A percentile compares a stretch with the other conserved stretches of the same genome.
These are phyloP conservation scores for Coemansia sp. DNA, from an alignment of 192 early-diverging fungal genomes.

Conservation along the genomic window DNA sequence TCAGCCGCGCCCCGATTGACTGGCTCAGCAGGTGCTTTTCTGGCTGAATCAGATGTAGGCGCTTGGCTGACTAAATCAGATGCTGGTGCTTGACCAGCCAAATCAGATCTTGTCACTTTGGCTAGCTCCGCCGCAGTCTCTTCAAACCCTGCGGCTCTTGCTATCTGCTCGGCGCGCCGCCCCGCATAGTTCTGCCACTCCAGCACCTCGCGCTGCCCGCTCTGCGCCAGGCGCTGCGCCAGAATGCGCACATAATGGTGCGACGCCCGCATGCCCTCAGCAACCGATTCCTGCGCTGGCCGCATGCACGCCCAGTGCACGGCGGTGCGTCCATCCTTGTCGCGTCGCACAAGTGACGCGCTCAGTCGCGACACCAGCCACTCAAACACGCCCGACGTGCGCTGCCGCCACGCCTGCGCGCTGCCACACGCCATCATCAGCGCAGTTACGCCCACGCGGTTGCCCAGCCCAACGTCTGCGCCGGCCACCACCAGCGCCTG, in stretches of 20 bases:
- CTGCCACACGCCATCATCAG: conserved; percentile 39
- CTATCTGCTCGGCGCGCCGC: conserved; percentile 22
- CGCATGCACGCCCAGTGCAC: conserved; percentile 42
- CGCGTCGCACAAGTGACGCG: conserved; percentile 21
- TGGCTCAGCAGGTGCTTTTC: too few species aligned
- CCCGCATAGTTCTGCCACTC: conserved; percentile 37
- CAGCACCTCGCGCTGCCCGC: conserved; percentile 18
- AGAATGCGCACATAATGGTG: conserved; percentile 19
- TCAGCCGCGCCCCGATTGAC: background rate
- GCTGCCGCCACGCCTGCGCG: conserved; percentile 19
- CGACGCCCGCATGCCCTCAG: conserved; percentile 19
- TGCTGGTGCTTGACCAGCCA: too few species aligned
- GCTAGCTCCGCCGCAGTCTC: background rate
- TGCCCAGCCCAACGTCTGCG: conserved; percentile 12
- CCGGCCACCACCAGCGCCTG: conserved; percentile 36
- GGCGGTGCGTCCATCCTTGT: conserved; percentile 37
- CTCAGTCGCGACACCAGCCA: conserved; percentile 38
- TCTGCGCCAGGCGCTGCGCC: conserved; percentile 9
- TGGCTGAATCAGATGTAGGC: too few species aligned
- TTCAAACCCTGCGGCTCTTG: background rate
- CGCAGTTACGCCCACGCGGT: conserved; percentile 34
- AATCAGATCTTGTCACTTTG: background rate
- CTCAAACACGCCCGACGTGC: conserved; percentile 18
- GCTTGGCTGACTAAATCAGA: too few species aligned
- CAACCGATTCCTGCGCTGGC: background rate